These are phyloP conservation scores for Alternaria sp. DNA, from an alignment of 2,329 filamentous ascomycete genomes.

Conservation along the genomic window DNA sequence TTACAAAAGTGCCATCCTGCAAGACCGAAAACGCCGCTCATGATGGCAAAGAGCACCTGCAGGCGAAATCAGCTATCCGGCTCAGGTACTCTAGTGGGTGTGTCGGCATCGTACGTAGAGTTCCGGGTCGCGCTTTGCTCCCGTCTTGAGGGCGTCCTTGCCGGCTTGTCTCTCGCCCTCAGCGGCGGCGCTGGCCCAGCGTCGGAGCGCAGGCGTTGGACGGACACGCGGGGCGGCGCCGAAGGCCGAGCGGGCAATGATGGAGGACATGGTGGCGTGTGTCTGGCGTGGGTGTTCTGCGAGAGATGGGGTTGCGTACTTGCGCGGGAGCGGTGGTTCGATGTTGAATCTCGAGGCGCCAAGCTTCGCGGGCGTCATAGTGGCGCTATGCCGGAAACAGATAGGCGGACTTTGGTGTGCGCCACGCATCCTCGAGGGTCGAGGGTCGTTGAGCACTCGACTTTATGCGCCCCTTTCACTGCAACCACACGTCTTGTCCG, in stretches of 20 bases:
- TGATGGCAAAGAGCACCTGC: slow-evolving; percentile 89
- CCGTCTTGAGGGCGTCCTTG: slow-evolving; percentile 65
- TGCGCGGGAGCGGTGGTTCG: slow-evolving; percentile 27
- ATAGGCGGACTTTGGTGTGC: slow-evolving; percentile 28
- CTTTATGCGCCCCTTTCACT: slow-evolving; percentile 32
- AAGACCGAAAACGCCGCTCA: slow-evolving; percentile 85
- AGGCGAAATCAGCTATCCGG: slow-evolving; percentile 35
- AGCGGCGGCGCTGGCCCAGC: slow-evolving; percentile 52
- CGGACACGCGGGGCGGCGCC: slow-evolving; percentile 58
- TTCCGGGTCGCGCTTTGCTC: slow-evolving; percentile 75
- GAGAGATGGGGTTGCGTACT: slow-evolving; percentile 28
- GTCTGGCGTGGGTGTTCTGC: slow-evolving; percentile 14
- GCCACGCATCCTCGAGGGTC: slow-evolving; percentile 9
- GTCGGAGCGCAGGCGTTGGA: slow-evolving; percentile 45
- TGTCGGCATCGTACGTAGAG: slow-evolving; percentile 67
- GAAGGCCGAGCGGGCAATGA: slow-evolving; percentile 57
- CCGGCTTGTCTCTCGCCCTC: slow-evolving; percentile 58
- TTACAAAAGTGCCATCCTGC: slow-evolving; percentile 90
- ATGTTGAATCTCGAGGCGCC: slow-evolving; percentile 31
- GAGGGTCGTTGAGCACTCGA: slow-evolving; percentile 15
- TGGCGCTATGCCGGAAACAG: slow-evolving; percentile 20
- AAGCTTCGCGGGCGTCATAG: slow-evolving; percentile 29
- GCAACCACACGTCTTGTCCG: slow-evolving; percentile 14
- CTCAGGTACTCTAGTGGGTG: not conserved
- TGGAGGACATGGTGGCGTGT: slow-evolving; percentile 55